These are phyloP conservation scores for Corylus heterophylla DNA, from an alignment of 306 rosid genomes.

Conservation along the genomic window DNA sequence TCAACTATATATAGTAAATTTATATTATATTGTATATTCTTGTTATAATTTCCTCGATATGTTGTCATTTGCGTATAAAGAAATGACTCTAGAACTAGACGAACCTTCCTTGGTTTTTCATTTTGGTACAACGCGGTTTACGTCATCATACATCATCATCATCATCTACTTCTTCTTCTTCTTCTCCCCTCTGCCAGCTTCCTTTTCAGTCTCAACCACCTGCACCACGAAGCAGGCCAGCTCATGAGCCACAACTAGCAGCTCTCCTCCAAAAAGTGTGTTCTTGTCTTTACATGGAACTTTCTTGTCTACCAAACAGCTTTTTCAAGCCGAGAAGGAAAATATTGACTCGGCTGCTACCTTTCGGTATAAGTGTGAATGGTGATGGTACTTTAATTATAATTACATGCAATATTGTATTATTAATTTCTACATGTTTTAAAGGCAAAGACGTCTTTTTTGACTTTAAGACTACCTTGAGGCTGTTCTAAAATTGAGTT, in stretches of 20 bases:
- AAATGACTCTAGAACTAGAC: background rate
- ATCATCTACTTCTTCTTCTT: background rate
- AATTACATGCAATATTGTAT: too few relatives aligned
- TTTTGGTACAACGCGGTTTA: background rate
- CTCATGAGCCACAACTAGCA: background rate
- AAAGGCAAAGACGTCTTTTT: too few relatives aligned
- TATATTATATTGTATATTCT: too few relatives aligned
- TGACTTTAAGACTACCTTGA: too few relatives aligned
- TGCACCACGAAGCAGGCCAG: background rate
- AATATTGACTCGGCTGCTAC: background rate
- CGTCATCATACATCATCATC: background rate
- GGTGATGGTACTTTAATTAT: too few relatives aligned
- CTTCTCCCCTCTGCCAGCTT: background rate
- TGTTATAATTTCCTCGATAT: background rate
- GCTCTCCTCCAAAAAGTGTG: slow-evolving; percentile 28
- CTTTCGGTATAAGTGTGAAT: too few relatives aligned
- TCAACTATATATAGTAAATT: too few relatives aligned
- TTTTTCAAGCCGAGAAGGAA: background rate
- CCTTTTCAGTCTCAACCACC: background rate
- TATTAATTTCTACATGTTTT: too few relatives aligned
- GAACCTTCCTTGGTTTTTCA: too few relatives aligned
- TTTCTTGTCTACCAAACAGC: slow-evolving; percentile 5
- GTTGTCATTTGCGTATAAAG: background rate
- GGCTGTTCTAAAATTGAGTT: too few relatives aligned
- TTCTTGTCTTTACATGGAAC: slow-evolving; percentile 35